A percentile compares a stretch with the other conserved stretches of the same genome.
These are phyloP conservation scores for Chlorophyllum brunneum DNA, from an alignment of 768 basidiomycete species.

Conservation along the genomic window DNA sequence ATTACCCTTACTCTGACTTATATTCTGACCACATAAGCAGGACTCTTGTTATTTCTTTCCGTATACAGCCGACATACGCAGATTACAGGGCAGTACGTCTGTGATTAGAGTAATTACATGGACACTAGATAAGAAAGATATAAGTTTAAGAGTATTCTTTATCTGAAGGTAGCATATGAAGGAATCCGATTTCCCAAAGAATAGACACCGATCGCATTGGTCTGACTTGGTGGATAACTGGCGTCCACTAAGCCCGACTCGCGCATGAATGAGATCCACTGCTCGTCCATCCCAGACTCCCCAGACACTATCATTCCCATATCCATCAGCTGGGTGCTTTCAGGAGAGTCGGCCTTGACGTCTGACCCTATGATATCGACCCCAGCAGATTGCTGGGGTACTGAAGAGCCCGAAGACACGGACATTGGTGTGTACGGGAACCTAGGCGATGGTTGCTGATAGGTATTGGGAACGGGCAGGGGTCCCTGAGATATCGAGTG, in stretches of 20 bases:
- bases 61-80: too few relatives aligned
- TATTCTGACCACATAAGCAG: too few relatives aligned
- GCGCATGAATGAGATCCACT: constrained; percentile 65
- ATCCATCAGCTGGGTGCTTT: constrained; percentile 30
- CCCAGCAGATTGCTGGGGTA: not conserved
- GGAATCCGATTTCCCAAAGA: not conserved
- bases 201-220: not conserved
- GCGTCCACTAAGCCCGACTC: constrained; percentile 52
- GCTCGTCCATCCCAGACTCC: constrained; percentile 59
- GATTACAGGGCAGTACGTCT: too few relatives aligned
- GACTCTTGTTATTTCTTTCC: too few relatives aligned
- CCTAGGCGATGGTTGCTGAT: not conserved
- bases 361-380: constrained; percentile 7
- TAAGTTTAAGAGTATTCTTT: not conserved
- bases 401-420: not conserved
- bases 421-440: not conserved
- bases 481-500: not conserved
- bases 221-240: constrained; percentile 14
- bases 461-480: not conserved
- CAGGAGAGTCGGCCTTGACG: constrained; percentile 26
- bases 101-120: too few relatives aligned
- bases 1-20: too few relatives aligned
- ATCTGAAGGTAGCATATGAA: too few relatives aligned
- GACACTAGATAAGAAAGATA: too few relatives aligned
- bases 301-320: constrained; percentile 51